Base-by-base conservation (phyloP, 2,329 filamentous ascomycete species). In the Talaromyces sp. region DNA sequence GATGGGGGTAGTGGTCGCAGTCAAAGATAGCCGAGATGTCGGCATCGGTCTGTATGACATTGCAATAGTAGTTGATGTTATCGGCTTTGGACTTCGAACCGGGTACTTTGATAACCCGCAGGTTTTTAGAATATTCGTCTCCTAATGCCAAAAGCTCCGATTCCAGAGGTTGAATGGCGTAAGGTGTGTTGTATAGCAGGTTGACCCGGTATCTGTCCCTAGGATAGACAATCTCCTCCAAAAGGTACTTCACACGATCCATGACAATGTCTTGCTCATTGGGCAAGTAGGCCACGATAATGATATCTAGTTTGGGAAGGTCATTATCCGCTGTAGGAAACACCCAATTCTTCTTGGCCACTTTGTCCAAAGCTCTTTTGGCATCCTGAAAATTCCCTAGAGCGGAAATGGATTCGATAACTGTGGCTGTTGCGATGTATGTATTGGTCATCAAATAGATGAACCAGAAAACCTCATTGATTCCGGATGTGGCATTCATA, bases 231-330 rank as follows among this genome's bases (percentile, higher is more conserved):
- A 82, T 74, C 64, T 81, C 76, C 62, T 81, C 76, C 42, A 81
- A 69, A 3, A 78, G 77, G 65, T 82, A 81, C 28, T 78, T 69
- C 14, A 79, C 74, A 8, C 80, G 77, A 55, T 80, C 79, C 68
- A 80, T 74, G 66, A 82, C 80, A 59, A 82, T 82, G 58, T 81
- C 79, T 67, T 80, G 72, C 67, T 82, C 80, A 63, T 82, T 82
- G 5, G 80, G 80, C n/a, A 82, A 71, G 65, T 82, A 82, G 14
- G 80, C 80, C 2, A 82, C 80, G 60, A 82, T 80, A 60, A 81
- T 71, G 44, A 82, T 70, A 64, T 82, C 80, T 18, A 82, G 71
- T 28, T 77, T 75, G 0, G 75, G 74, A 2, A 82, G 70, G 14
- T 79, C 68, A 54, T 72, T 68, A 61, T 79, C 73, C 11, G 75